Percentiles rank a stretch among this genome's conserved stretches.
Conservation (phyloP, 2,329 filamentous ascomycete species). For the Raffaelea deltoideospora region DNA sequence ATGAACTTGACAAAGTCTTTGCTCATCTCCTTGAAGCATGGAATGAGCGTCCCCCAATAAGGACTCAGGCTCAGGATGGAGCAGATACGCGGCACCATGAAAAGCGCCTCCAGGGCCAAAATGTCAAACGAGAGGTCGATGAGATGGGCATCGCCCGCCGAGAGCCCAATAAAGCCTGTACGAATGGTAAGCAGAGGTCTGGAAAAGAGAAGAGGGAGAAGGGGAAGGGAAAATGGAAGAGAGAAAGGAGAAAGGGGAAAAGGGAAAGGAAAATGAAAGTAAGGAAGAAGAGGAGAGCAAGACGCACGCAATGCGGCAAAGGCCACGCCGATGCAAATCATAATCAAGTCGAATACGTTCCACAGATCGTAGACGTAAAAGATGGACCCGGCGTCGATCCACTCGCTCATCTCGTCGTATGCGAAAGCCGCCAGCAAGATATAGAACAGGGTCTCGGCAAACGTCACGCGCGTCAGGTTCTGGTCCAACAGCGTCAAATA, state of each 20-base stretch:
- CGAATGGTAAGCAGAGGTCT: too few relatives aligned
- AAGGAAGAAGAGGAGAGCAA: slow-evolving; percentile 5
- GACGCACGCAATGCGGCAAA: slow-evolving; percentile 43
- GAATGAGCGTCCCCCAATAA: slow-evolving; percentile 82
- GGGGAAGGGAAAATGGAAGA: background rate
- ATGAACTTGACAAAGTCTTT: slow-evolving; percentile 82
- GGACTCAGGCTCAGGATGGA: slow-evolving; percentile 76
- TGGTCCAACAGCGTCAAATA: slow-evolving; percentile 73
- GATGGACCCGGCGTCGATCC: slow-evolving; percentile 69
- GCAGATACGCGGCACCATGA: slow-evolving; percentile 79
- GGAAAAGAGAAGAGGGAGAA: background rate
- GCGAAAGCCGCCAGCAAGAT: slow-evolving; percentile 78
- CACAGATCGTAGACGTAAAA: slow-evolving; percentile 78
- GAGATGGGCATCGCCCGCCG: slow-evolving; percentile 41
- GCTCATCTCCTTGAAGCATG: slow-evolving; percentile 85
- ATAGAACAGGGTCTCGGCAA: slow-evolving; percentile 59
- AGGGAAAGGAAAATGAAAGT: background rate
- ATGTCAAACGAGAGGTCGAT: slow-evolving; percentile 76
- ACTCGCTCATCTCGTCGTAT: slow-evolving; percentile 76
- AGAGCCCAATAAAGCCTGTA: slow-evolving; percentile 54
- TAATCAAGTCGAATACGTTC: slow-evolving; percentile 59
- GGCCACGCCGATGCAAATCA: slow-evolving; percentile 51
- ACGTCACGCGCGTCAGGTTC: slow-evolving; percentile 48
- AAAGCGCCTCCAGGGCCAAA: slow-evolving; percentile 74
- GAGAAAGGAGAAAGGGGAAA: background rate